Conservation (phyloP, 495 filamentous ascomycete genomes). For the Talaromyces nanjingensis region DNA sequence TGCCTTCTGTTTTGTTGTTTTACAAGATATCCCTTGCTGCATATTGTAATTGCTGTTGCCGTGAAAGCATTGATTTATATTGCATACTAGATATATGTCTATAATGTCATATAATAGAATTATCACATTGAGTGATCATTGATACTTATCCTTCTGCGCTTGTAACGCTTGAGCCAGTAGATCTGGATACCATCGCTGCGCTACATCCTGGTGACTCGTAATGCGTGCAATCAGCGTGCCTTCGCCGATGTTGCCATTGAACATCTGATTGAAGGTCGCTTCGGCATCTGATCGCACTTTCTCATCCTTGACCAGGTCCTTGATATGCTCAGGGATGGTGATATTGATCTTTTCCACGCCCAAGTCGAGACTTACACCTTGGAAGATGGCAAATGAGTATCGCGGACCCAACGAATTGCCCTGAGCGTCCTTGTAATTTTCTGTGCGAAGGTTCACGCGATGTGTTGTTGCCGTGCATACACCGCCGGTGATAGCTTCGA, state of each 20-base stretch:
- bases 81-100: background rate
- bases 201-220: slow-evolving; percentile 86
- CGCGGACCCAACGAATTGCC: slow-evolving; percentile 50
- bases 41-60: background rate
- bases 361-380: slow-evolving; percentile 78
- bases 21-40: slow-evolving; percentile 2
- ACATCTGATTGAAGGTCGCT: slow-evolving; percentile 34
- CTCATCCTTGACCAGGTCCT: slow-evolving; percentile 32
- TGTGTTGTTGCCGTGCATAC: slow-evolving; percentile 85
- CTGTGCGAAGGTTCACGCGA: slow-evolving; percentile 48
- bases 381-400: slow-evolving; percentile 87
- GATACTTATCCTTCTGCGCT: slow-evolving; percentile 18
- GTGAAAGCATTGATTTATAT: background rate
- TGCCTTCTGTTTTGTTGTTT: background rate
- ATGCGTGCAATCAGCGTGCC: slow-evolving; percentile 77
- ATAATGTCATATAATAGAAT: background rate
- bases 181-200: slow-evolving; percentile 72
- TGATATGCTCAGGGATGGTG: slow-evolving; percentile 61
- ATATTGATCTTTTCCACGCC: slow-evolving; percentile 67
- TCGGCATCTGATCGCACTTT: slow-evolving; percentile 39
- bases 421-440: slow-evolving; percentile 25
- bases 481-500: slow-evolving; percentile 85
- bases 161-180: slow-evolving; percentile 39
- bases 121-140: background rate
- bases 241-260: slow-evolving; percentile 61